Base-by-base conservation (phyloP, 306 rosid species). In the Malus domestica region DNA sequence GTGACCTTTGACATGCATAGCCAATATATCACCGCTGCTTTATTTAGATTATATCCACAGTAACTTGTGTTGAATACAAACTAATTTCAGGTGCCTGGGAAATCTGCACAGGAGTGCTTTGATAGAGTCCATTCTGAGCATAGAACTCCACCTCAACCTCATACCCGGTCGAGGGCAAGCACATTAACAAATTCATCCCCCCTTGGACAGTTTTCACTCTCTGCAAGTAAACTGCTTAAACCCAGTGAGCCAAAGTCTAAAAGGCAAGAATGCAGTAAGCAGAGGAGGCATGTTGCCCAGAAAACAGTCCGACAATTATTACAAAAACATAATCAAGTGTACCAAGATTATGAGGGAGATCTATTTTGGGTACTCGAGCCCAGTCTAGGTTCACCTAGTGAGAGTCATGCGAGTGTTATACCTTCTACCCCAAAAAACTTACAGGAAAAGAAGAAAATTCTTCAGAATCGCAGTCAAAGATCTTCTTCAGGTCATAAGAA, bases 51-150 rank as follows among this genome's bases (percentile, higher is more conserved):
- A 30, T 67, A 65, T 72, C 66, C 27, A n/a, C 15, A 10, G 38
- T 67, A 65, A 19, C 70, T 71, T 71, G 59, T 60, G 45, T 42
- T 62, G 27, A 12, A 18, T 59, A 10, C 71, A 83, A 82, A 88
- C 55, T 82, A 70, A 58, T 75, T 68, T 70, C 82, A 92, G 98
- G 98, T 92, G 52, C 93, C 95, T 4, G 97, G 96, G 80, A 95
- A 95, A 82, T 85, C 95, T 76, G 92, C 89, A 76, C 96, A 92
- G 81, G 98, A 94, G 20, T 94, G 98, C 87, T 94, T 94, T 75
- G 88, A 94, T 79, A 92, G 88, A 78, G 80, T 92, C 65, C 87
- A 94, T 76, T 60, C 78, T 27, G 89, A 89, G 71, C 80, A 70
- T 72, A 54, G 60, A 64, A 91, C 98, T 42, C 98, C 98, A 18